Evolutionary conservation across 495 filamentous ascomycete genomes (phyloP).

Genomic region (Cercophora newfieldiana): DNA sequence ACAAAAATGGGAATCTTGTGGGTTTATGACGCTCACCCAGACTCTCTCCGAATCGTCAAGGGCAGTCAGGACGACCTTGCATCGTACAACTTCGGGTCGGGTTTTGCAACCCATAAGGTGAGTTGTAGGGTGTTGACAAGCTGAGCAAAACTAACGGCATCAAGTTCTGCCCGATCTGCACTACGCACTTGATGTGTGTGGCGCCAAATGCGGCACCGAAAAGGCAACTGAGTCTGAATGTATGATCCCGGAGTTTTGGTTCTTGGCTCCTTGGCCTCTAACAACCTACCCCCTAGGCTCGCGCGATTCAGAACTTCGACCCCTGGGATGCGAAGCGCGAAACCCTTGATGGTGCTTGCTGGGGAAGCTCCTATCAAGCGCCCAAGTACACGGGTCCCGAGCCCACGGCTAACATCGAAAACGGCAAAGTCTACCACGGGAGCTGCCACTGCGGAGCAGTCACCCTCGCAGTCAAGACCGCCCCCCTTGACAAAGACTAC

Average conservation of each 20-base stretch:
- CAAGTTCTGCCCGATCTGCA: conserved; percentile 48
- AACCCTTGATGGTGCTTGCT: conserved; percentile 40
- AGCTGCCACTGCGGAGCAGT: conserved; percentile 56
- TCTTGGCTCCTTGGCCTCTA: too few relatives aligned
- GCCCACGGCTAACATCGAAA: conserved; percentile 38
- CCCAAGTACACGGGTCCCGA: conserved; percentile 41
- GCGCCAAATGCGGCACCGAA: background rate
- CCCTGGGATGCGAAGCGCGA: conserved; percentile 23
- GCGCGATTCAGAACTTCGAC: conserved; percentile 39
- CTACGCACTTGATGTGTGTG: conserved; percentile 30
- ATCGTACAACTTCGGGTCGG: conserved; percentile 38
- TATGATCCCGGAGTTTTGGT: background rate
- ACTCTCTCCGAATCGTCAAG: conserved; percentile 41
- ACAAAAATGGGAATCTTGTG: conserved; percentile 45
- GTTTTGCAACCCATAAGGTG: conserved; percentile 35
- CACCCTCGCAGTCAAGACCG: conserved; percentile 38
- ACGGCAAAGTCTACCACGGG: conserved; percentile 45
- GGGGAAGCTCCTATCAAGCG: conserved; percentile 32
- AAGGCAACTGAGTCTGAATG: conserved; percentile 1
- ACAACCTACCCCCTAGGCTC: conserved; percentile 12
- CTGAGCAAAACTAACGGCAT: background rate
- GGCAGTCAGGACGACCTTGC: conserved; percentile 34
- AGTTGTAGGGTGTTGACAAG: conserved; percentile 16
- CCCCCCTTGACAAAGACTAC: conserved; percentile 34
- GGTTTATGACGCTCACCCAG: conserved; percentile 31